Evolutionary conservation across 768 basidiomycete genomes (phyloP).

Genomic region (Lactarius trivialis): DNA sequence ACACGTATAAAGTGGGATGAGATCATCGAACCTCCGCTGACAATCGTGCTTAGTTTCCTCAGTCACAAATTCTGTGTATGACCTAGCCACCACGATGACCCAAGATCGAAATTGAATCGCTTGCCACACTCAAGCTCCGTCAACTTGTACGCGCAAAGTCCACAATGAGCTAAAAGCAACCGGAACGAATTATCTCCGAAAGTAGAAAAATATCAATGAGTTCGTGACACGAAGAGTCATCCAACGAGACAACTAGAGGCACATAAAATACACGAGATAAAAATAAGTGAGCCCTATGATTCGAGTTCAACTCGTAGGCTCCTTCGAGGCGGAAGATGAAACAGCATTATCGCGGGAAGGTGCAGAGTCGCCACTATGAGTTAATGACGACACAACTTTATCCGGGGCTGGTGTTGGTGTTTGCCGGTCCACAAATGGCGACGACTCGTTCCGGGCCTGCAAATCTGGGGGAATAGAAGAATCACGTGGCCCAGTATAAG

Average conservation of each 20-base stretch:
- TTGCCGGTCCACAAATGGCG: not conserved
- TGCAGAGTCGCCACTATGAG: not conserved
- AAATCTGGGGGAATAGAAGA: not conserved
- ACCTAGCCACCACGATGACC: no score
- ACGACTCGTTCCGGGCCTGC: conserved; percentile 2
- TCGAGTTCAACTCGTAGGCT: not conserved
- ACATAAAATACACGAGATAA: conserved; percentile 19
- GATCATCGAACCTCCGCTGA: no score
- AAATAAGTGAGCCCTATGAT: conserved; percentile 7
- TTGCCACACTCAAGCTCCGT: no score
- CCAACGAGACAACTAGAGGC: not conserved
- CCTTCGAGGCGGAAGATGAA: not conserved
- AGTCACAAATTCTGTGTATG: no score
- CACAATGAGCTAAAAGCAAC: not conserved
- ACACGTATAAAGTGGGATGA: no score
- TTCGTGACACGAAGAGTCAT: not conserved
- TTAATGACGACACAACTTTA: not conserved
- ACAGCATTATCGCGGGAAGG: not conserved
- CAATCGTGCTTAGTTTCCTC: no score
- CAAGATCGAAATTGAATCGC: no score
- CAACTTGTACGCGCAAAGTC: not conserved
- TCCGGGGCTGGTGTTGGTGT: not conserved
- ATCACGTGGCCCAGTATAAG: conserved; percentile 12
- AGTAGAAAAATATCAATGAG: no score
- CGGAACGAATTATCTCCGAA: not conserved